These are phyloP conservation scores for Pestalotiopsis sp. DNA, from an alignment of 2,329 filamentous ascomycete species.

Conservation along the genomic window DNA sequence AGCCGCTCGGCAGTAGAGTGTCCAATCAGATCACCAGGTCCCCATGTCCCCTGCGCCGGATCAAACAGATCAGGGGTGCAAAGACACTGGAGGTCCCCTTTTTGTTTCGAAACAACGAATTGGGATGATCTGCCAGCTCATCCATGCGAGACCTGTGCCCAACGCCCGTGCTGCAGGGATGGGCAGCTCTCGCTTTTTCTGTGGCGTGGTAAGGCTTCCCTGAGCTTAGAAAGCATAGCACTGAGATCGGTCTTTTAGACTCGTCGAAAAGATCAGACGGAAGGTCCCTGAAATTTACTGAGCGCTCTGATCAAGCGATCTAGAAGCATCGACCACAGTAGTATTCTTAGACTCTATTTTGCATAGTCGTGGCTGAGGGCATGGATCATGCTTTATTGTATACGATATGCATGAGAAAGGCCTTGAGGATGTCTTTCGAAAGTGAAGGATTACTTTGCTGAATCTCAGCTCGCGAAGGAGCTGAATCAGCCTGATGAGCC, in stretches of 20 bases:
- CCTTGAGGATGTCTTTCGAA: too few species aligned
- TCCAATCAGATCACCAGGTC: not conserved
- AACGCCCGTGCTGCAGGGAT: not conserved
- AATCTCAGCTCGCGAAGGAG: too few species aligned
- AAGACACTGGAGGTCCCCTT: not conserved
- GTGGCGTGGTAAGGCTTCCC: not conserved
- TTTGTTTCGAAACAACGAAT: not conserved
- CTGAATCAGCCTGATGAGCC: too few species aligned
- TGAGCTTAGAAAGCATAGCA: not conserved
- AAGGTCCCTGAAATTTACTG: not conserved
- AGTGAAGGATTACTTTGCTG: too few species aligned
- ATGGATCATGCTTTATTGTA: too few species aligned
- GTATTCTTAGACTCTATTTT: too few species aligned
- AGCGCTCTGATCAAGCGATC: not conserved
- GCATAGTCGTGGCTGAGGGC: too few species aligned
- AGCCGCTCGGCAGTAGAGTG: not conserved
- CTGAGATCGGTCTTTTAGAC: not conserved
- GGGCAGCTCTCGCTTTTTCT: not conserved
- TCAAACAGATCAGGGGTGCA: not conserved
- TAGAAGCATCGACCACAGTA: too few species aligned
- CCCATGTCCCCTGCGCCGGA: not conserved
- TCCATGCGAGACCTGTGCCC: not conserved
- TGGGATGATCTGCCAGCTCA: not conserved
- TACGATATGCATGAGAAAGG: too few species aligned
- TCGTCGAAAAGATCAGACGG: not conserved